Evolutionary conservation across 805 yeast genomes (phyloP), one percentile per base, ranked within the genome.

Genomic region (Wickerhamiella slavikovae): DNA sequence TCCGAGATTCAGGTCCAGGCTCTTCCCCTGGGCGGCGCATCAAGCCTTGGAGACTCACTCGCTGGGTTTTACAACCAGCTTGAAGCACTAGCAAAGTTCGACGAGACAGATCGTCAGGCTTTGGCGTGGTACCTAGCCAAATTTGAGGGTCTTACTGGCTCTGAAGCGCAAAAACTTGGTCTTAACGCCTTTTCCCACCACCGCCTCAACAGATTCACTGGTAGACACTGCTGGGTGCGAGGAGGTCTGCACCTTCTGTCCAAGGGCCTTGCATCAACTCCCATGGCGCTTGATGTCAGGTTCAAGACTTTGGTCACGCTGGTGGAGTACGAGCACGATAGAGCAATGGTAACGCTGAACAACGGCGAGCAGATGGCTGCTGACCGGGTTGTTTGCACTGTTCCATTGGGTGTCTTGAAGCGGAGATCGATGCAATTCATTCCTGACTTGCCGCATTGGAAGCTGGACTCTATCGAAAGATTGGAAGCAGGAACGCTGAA

Each of bases 371-470:
- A 40, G n/a, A 43, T 57, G n/a, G 32, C 39, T 1, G 60, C 58
- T 4, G 60, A 57, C 32, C 42, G 54, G 8, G 54, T 49, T 3
- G 43, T 56, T 1, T 43, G 53, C 15, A 54, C 60, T 4, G 50
- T 52, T 4, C 62, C 62, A 1, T 42, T 57, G 3, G 62, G 62
- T 1, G 57, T 56, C 4, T 39, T 57, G 29, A 57, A 57, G 37
- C 44, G 44, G 13, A 44, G 57, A 5, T 32, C 45, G 7, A 37
- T 57, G 17, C 55, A 52, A 37, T 57, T 57, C 29, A 48, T 50
- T 17, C 62, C 62, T 2, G 58, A 54, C 23, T 34, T 57, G 10
- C 61, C 62, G 8, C 52, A 50, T 24, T 48, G 55, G 53, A 57
- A 57, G 32, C 31, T 43, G 6, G 52, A 52, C 30, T 49, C 58